These are phyloP conservation scores for Lipomyces sp. DNA, from an alignment of 805 yeast species.

Conservation along the genomic window DNA sequence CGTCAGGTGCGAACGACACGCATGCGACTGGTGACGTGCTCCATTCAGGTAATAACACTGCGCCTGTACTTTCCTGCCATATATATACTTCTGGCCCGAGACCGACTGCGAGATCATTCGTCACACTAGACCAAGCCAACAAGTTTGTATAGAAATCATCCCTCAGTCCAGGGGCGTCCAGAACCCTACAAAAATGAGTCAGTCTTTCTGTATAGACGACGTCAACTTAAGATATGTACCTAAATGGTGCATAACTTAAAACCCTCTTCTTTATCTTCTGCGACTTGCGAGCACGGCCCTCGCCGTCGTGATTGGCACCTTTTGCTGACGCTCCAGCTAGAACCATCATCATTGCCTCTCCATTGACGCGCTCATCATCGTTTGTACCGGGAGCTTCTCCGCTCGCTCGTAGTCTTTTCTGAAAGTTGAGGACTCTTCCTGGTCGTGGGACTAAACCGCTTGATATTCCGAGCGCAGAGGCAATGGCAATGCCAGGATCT, in stretches of 20 bases:
- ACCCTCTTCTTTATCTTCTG: conserved; percentile 18
- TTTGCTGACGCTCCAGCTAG: conserved; percentile 26
- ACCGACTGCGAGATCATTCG: conserved; percentile 67
- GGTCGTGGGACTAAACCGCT: background rate
- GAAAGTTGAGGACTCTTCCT: conserved; percentile 11
- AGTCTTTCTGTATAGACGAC: background rate
- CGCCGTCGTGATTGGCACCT: conserved; percentile 5
- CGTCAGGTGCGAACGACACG: conserved; percentile 61
- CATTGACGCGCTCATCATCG: conserved; percentile 14
- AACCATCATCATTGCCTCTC: conserved; percentile 20
- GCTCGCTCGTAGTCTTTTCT: conserved; percentile 1
- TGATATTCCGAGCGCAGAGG: conserved; percentile 21
- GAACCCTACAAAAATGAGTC: conserved; percentile 51
- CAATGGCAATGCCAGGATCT: conserved; percentile 17
- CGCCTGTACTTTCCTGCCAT: conserved; percentile 63
- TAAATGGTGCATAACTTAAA: conserved; percentile 27
- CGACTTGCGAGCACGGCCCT: conserved; percentile 2
- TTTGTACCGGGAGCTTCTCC: background rate
- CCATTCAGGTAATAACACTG: conserved; percentile 51
- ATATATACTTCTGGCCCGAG: conserved; percentile 60
- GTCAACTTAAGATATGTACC: conserved; percentile 6
- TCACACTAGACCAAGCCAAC: conserved; percentile 67
- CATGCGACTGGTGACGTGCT: conserved; percentile 42
- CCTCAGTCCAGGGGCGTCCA: conserved; percentile 71
- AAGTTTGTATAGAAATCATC: conserved; percentile 80